Percentiles rank a stretch among this genome's conserved stretches.
Conservation (phyloP, 106 monocot genomes). For the Agapanthus africanus region DNA sequence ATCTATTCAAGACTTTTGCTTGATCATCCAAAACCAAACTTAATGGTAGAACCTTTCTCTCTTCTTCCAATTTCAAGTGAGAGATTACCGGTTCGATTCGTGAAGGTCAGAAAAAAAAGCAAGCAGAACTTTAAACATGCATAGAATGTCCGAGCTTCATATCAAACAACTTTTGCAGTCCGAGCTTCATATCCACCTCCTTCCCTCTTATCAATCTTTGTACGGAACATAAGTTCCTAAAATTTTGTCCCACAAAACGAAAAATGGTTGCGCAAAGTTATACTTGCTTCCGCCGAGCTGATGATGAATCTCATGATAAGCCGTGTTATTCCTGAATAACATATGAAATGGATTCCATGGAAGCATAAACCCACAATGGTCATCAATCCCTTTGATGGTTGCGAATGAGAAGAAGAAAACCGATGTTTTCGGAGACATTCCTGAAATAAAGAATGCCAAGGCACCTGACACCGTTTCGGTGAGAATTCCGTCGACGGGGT, state of each 20-base stretch:
- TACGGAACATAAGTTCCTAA: conserved; percentile 36
- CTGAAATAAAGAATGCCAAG: conserved; percentile 24
- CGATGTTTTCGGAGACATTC: conserved; percentile 25
- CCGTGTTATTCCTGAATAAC: conserved; percentile 33
- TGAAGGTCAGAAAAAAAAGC: too few relatives aligned
- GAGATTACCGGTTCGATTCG: too few relatives aligned
- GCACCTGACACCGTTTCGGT: conserved; percentile 24
- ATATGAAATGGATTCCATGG: conserved; percentile 25
- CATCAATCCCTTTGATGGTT: conserved; percentile 7
- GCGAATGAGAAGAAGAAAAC: conserved; percentile 37
- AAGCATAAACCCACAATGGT: conserved; percentile 5
- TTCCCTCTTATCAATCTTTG: conserved; percentile 18
- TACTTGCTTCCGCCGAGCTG: conserved; percentile 27
- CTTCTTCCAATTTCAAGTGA: too few relatives aligned
- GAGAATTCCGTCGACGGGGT: conserved; percentile 28
- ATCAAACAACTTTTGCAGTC: neutral
- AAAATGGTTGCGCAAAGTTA: conserved; percentile 42
- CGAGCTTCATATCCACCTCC: conserved; percentile 29
- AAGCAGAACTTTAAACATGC: neutral
- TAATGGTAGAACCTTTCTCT: too few relatives aligned
- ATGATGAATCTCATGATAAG: conserved; percentile 19
- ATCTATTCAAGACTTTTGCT: too few relatives aligned
- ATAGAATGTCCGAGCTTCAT: neutral
- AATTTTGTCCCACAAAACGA: conserved; percentile 33
- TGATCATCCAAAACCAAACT: too few relatives aligned